Conservation (phyloP, 371 early-diverging fungal genomes). For the Syncephalastrum racemosum region DNA sequence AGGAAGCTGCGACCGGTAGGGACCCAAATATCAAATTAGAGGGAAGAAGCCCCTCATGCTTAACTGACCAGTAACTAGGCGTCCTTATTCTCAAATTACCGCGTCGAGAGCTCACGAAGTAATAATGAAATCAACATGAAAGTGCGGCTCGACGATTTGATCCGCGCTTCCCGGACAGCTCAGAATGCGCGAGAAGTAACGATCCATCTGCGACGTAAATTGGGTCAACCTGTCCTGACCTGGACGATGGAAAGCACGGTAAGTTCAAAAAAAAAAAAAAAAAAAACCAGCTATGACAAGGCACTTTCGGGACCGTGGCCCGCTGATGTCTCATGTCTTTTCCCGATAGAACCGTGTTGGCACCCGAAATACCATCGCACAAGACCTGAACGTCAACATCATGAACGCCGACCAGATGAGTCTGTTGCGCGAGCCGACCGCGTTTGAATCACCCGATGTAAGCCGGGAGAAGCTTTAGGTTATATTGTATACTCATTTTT, state of each 20-base stretch:
- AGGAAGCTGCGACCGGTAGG: conserved; percentile 30
- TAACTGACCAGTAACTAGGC: conserved; percentile 28
- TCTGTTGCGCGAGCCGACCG: conserved; percentile 16
- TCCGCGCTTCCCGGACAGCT: conserved; percentile 47
- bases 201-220: conserved; percentile 41
- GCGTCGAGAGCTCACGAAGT: conserved; percentile 40
- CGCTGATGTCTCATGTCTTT: not conserved
- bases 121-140: conserved; percentile 53
- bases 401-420: conserved; percentile 16
- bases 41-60: not conserved
- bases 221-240: conserved; percentile 32
- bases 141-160: conserved; percentile 43
- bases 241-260: conserved; percentile 35
- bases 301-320: too few species aligned
- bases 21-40: not conserved
- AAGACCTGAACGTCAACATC: conserved; percentile 15
- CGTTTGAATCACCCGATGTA: conserved; percentile 17
- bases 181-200: conserved; percentile 35
- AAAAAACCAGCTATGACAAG: not conserved
- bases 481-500: too few species aligned
- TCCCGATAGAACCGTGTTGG: conserved; percentile 12
- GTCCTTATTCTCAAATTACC: conserved; percentile 54
- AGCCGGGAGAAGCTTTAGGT: too few species aligned
- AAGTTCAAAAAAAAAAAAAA: too few species aligned
- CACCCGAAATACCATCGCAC: conserved; percentile 8